Conservation (phyloP, 176 grass and related monocot genomes). For the Thalia dealbata region DNA sequence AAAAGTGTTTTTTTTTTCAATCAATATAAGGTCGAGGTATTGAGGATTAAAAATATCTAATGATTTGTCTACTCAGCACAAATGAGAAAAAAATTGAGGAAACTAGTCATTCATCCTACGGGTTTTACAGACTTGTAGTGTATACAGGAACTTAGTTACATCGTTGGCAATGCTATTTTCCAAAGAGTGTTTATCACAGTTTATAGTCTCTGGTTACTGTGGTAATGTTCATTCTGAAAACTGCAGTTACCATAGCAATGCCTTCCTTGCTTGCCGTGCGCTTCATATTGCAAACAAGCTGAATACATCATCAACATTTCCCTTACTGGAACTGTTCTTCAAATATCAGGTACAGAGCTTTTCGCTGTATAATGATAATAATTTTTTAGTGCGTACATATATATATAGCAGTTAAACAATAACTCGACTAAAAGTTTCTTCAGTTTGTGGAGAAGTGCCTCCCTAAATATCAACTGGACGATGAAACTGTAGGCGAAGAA, state of each 20-base stretch:
- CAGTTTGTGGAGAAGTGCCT: not conserved
- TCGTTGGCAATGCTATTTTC: not conserved
- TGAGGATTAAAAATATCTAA: too few species aligned
- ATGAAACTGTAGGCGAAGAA: not conserved
- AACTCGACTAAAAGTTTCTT: not conserved
- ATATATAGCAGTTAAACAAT: not conserved
- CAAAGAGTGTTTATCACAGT: too few species aligned
- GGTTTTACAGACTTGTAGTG: too few species aligned
- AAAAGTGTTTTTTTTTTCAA: too few species aligned
- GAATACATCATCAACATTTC: slow-evolving; percentile 72
- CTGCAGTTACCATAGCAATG: slow-evolving; percentile 78
- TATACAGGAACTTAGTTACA: too few species aligned
- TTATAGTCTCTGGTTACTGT: not conserved
- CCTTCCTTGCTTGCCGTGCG: slow-evolving; percentile 65
- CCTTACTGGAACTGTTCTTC: slow-evolving; percentile 83
- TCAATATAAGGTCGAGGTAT: too few species aligned
- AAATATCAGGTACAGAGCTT: slow-evolving; percentile 49
- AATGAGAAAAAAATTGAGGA: too few species aligned
- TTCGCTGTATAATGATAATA: not conserved
- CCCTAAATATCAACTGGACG: not conserved
- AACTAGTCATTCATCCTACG: too few species aligned
- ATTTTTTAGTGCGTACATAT: not conserved
- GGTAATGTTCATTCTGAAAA: not conserved
- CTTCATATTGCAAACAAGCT: slow-evolving; percentile 89
- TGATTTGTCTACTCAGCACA: too few species aligned